Percentiles rank a stretch among this genome's conserved stretches.
These are phyloP conservation scores for Penicillium sp. DNA, from an alignment of 2,329 filamentous ascomycete genomes.

Conservation along the genomic window DNA sequence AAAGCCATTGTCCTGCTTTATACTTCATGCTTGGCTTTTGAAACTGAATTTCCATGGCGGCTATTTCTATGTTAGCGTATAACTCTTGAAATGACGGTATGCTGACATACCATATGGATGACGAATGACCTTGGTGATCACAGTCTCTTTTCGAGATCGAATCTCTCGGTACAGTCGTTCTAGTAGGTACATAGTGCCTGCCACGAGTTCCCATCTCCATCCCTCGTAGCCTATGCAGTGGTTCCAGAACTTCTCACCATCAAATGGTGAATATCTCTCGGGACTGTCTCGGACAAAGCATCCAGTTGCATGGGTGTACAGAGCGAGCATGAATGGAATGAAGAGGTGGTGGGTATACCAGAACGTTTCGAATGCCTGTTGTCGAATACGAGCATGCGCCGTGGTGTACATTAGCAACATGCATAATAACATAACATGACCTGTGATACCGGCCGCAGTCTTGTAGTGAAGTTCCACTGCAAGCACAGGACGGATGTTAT, in stretches of 20 bases:
- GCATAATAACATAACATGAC: slow-evolving; percentile 97
- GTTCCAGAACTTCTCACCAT: slow-evolving; percentile 76
- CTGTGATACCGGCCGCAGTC: slow-evolving; percentile 86
- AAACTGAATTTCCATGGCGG: slow-evolving; percentile 97
- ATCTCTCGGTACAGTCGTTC: slow-evolving; percentile 93
- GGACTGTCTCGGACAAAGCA: slow-evolving; percentile 90
- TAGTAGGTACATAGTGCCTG: slow-evolving; percentile 78
- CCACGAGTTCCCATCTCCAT: slow-evolving; percentile 94
- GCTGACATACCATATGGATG: slow-evolving; percentile 79
- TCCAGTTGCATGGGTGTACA: slow-evolving; percentile 94
- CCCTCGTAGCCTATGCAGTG: slow-evolving; percentile 95
- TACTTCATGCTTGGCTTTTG: slow-evolving; percentile 95
- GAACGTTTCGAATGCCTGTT: slow-evolving; percentile 97
- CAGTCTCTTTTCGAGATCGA: slow-evolving; percentile 75
- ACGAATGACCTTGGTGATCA: slow-evolving; percentile 89
- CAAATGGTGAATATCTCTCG: slow-evolving; percentile 77
- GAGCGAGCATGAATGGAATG: slow-evolving; percentile 85
- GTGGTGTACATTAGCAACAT: slow-evolving; percentile 99
- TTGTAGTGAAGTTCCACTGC: slow-evolving; percentile 91
- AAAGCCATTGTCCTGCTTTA: slow-evolving; percentile 98
- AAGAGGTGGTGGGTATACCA: slow-evolving; percentile 99
- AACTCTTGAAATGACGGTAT: too few species aligned
- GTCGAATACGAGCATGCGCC: slow-evolving; percentile 86
- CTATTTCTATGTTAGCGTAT: slow-evolving; percentile 47
- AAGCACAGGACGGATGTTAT: slow-evolving; percentile 74